Conservation (phyloP, 306 rosid genomes). For the Benincasa hispida region DNA sequence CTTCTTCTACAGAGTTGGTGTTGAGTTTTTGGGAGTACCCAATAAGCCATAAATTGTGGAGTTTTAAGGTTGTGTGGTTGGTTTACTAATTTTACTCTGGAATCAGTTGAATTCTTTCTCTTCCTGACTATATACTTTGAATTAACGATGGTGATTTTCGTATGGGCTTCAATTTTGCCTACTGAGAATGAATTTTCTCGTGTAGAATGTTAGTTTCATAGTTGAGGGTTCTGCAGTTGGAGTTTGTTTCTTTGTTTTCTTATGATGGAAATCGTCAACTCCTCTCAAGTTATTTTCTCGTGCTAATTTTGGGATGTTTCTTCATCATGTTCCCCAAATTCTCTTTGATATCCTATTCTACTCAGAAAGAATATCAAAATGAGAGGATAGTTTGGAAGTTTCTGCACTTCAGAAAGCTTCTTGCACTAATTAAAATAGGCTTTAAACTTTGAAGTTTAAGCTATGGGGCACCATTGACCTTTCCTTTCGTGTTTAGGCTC, state of each 20-base stretch:
- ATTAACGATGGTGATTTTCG: neutral
- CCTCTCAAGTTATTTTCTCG: neutral
- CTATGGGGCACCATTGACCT: neutral
- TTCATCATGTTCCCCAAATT: neutral
- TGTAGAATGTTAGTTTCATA: neutral
- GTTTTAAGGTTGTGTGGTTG: neutral
- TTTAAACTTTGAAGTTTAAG: neutral
- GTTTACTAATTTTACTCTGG: neutral
- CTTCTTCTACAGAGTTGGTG: neutral
- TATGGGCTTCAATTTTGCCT: neutral
- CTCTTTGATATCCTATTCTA: neutral
- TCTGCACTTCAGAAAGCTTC: neutral
- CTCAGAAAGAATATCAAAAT: neutral
- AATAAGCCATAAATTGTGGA: neutral
- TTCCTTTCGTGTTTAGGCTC: neutral
- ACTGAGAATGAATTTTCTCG: neutral
- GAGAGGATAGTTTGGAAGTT: neutral
- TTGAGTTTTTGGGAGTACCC: neutral
- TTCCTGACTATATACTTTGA: neutral
- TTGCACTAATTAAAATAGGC: neutral
- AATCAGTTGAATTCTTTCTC: neutral
- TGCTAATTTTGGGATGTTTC: neutral
- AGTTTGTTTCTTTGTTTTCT: neutral
- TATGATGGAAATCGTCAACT: neutral
- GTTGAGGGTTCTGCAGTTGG: neutral